Base-by-base conservation (phyloP, 2,329 filamentous ascomycete genomes). In the Xylaria sp. region DNA sequence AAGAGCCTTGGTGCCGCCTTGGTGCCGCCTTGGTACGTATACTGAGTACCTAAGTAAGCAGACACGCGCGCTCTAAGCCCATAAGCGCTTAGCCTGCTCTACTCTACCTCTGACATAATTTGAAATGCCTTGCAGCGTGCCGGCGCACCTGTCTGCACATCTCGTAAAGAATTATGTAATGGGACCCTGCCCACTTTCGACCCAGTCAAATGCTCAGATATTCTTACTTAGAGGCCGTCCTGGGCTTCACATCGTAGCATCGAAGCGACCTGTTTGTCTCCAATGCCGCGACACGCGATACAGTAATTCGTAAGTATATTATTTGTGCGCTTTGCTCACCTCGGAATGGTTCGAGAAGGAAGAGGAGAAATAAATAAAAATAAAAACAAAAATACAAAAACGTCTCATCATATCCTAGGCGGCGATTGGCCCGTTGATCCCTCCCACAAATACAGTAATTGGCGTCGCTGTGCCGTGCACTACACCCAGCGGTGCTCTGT, bases 121-220 rank as follows among this genome's bases (percentile, higher is more conserved):
- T 60, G 58, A 56, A 60, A 60, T 60, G 35, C 9, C n/a, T 29
- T 60, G 58, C 58, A 46, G 52, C 6, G 44, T 33, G 23, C 51
- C 15, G 38, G 9, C 25, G 31, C 43, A 15, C 7, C n/a, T 44
- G 10, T 27, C 33, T 49, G 51, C 44, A 37, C 9, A 17, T 38
- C 43, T 23, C 13, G 38, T 46, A 21, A 33, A 54, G 15, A 29
- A 11, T 38, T 38, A 51, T 54, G n/a, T 49, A 38, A 27, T 17
- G 21, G 40, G n/a, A n/a, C n/a, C n/a, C n/a, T n/a, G n/a, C n/a
- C n/a, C n/a, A n/a, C n/a, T n/a, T n/a, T 11, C 40, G 17, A 31
- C 8, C 23, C 7, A n/a, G n/a, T 38, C n/a, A 27, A 17, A 13
- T 47, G 11, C n/a, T 9, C 25, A 11, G 35, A 21, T 31, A 43